Evolutionary conservation across 768 basidiomycete genomes (phyloP).

Genomic region (Postia placenta): DNA sequence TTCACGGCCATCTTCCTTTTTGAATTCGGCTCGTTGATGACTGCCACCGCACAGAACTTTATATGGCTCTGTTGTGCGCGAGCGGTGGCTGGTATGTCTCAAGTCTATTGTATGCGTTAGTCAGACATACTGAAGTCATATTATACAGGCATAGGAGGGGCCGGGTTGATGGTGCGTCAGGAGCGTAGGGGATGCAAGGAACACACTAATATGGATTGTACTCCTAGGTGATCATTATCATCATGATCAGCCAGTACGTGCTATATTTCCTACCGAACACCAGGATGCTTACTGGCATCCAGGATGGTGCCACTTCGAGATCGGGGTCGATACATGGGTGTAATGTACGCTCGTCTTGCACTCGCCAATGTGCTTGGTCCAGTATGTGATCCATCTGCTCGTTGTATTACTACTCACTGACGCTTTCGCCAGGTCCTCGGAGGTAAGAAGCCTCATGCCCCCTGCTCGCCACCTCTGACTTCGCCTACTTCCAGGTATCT

Average conservation of each 20-base stretch:
- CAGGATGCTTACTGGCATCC: background rate
- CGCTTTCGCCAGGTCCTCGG: too few species aligned
- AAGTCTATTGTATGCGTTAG: background rate
- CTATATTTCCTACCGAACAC: background rate
- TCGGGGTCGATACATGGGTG: conserved; percentile 4
- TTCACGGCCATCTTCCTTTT: conserved; percentile 3
- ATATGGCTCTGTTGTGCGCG: conserved; percentile 4
- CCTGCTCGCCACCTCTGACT: background rate
- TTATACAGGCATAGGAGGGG: conserved; percentile 3
- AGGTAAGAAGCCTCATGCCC: too few species aligned
- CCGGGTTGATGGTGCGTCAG: conserved; percentile 1
- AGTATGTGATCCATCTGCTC: background rate
- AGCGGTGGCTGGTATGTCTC: conserved; percentile 1
- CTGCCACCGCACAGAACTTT: conserved; percentile 1
- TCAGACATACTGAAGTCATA: background rate
- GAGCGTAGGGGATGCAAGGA: background rate
- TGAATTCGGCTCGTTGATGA: conserved; percentile 3
- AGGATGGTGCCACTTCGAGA: conserved; percentile 7
- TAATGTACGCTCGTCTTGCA: conserved; percentile 4
- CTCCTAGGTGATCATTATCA: conserved; percentile 3
- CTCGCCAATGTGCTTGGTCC: conserved; percentile 6
- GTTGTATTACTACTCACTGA: too few species aligned
- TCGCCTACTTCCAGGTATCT: conserved; percentile 12
- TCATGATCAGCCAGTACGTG: conserved; percentile 3
- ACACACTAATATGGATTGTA: background rate